phyloP scores from a whole-genome alignment of 306 rosid genomes.

The Cicer arietinum region DNA sequence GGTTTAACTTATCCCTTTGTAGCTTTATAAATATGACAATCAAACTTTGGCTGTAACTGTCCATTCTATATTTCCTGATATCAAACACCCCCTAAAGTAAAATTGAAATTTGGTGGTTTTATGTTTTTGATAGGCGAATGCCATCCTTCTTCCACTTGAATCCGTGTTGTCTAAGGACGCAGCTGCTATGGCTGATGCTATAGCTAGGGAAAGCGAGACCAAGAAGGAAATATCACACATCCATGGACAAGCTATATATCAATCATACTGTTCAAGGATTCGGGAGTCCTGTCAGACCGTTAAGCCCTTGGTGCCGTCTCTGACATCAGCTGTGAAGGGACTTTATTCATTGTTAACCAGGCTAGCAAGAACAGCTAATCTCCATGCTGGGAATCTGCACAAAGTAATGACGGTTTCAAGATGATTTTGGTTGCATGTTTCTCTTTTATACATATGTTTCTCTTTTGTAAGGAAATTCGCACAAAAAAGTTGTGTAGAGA shows the following conservation, averaged over 20 bases:
- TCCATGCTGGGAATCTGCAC: constrained; percentile 96
- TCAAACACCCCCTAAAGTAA: constrained; percentile 32
- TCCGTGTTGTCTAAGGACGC: constrained; percentile 89
- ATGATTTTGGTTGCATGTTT: constrained; percentile 37
- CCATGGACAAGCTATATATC: constrained; percentile 98
- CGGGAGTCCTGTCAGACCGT: constrained; percentile 78
- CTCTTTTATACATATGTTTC: not conserved
- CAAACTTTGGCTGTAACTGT: constrained; percentile 6
- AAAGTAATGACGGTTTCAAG: constrained; percentile 62
- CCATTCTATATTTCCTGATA: constrained; percentile 27
- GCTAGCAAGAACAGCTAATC: constrained; percentile 90
- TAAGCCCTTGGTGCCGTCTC: constrained; percentile 79
- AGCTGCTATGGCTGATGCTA: constrained; percentile 85
- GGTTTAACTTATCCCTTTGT: constrained; percentile 54
- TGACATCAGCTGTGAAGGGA: constrained; percentile 80
- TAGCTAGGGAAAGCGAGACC: constrained; percentile 74
- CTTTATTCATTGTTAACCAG: constrained; percentile 83
- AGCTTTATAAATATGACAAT: constrained; percentile 8
- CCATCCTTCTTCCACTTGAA: constrained; percentile 89
- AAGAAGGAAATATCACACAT: constrained; percentile 83
- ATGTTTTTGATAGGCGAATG: constrained; percentile 68
- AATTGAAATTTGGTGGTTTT: constrained; percentile 47
- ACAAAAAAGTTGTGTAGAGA: not conserved
- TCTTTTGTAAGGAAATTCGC: not conserved
- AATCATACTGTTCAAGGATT: constrained; percentile 78